Base-by-base conservation (phyloP, 179 eudicot genomes). In the Silene vulgaris region DNA sequence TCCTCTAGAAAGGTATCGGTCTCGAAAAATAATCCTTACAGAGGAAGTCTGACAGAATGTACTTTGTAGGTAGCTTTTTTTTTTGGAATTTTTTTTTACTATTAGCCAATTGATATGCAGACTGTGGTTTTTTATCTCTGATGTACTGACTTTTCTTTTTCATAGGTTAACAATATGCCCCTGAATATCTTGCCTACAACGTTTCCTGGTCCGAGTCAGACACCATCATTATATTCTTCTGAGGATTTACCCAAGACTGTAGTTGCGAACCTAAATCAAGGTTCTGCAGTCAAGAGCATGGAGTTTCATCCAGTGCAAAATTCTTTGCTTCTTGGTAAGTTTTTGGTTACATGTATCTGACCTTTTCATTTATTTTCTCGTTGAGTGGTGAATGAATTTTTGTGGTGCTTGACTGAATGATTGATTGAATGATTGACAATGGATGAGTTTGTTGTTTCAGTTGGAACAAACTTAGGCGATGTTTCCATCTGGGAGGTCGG, bases 241-340 rank as follows among this genome's bases (percentile, higher is more conserved):
- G 81, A 74, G 40, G 79, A 85, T 65, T 69, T 89, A 63, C 90
- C 92, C 21, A 82, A 73, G 74, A 78, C 80, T 12, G 86, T 89
- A 67, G 89, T 73, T 21, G 83, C 86, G 48, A 73, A 71, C 71
- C 69, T 89, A 30, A 78, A 65, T 73, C 85, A 82, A 66, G 86
- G 84, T 61, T 85, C 87, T 74, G 78, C 83, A 74, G 83, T 83
- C 35, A 89, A 78, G 72, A 82, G 85, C 84, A 84, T 89, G 87
- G 92, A 87, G 71, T 89, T 89, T 76, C 87, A 89, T 74, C 92
- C 90, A 75, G 19, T 74, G 76, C 86, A 85, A 20, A 81, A 80
- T 17, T 77, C 85, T 17, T 62, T 88, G 74, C 84, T 89, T 76
- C 82, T 85, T 67, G 90, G 92, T 89, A 35, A 63, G 76, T 67